A percentile compares a stretch with the other conserved stretches of the same genome.
Conservation (phyloP, 257 asterid species). For the Plantago elongata region DNA sequence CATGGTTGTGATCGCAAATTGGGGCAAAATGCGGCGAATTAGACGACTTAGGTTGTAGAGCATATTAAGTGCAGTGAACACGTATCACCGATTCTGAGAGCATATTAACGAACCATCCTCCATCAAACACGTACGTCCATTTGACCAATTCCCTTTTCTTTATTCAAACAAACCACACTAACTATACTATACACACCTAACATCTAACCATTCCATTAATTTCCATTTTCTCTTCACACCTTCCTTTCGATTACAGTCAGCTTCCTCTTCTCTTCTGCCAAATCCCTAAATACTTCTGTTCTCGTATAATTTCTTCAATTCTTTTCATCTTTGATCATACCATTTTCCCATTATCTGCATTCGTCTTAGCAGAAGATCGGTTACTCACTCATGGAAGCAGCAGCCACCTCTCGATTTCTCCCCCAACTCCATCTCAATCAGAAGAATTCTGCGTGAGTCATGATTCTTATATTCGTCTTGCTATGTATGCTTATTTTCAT, state of each 20-base stretch:
- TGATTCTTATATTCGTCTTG: neutral
- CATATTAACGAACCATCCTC: too few relatives aligned
- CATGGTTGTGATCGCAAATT: too few relatives aligned
- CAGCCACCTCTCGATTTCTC: slow-evolving; percentile 38
- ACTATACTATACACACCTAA: slow-evolving; percentile 1
- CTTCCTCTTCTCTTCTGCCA: neutral
- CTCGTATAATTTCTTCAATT: neutral
- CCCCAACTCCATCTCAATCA: slow-evolving; percentile 30
- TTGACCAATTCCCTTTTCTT: slow-evolving; percentile 27
- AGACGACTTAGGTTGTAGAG: too few relatives aligned
- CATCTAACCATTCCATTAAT: slow-evolving; percentile 1
- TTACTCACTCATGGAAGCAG: slow-evolving; percentile 48
- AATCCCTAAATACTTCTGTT: neutral
- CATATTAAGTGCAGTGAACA: too few relatives aligned
- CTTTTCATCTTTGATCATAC: slow-evolving; percentile 11
- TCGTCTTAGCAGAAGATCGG: neutral
- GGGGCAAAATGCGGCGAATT: too few relatives aligned
- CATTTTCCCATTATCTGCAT: neutral
- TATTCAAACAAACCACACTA: neutral
- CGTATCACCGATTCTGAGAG: too few relatives aligned
- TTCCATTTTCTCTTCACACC: neutral
- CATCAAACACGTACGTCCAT: slow-evolving; percentile 20
- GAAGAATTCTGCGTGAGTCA: slow-evolving; percentile 42
- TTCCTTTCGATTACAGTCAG: neutral
- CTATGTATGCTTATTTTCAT: neutral